phyloP scores from a whole-genome alignment of 2,329 filamentous ascomycete species.

The Penicillium sumatraense region DNA sequence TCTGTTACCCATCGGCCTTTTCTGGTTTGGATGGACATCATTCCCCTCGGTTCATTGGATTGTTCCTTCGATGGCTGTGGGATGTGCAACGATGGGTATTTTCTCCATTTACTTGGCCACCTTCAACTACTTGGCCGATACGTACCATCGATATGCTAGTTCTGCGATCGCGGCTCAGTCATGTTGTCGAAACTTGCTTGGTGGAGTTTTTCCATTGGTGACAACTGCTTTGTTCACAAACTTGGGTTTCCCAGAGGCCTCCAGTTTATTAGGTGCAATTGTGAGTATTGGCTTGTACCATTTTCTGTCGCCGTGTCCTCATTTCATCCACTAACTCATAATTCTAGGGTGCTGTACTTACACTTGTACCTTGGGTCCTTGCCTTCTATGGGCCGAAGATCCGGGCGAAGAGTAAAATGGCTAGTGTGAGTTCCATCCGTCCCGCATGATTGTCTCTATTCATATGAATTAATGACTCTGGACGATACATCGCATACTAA shows the following conservation, averaged over 20 bases:
- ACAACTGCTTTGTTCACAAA: constrained; percentile 73
- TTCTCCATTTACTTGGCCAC: constrained; percentile 84
- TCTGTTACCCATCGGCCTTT: constrained; percentile 77
- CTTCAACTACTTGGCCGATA: constrained; percentile 92
- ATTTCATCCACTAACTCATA: constrained; percentile 4
- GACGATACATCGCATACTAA: no score
- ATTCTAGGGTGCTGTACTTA: constrained; percentile 64
- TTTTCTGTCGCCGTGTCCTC: constrained; percentile 3
- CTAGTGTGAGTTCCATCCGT: constrained; percentile 55
- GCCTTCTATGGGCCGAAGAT: constrained; percentile 79
- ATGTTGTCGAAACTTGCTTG: constrained; percentile 83
- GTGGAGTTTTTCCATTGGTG: constrained; percentile 79
- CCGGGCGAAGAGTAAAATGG: constrained; percentile 75
- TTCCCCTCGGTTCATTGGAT: constrained; percentile 70
- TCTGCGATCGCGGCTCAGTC: constrained; percentile 85
- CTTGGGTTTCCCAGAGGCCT: constrained; percentile 72
- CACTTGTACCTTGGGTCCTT: constrained; percentile 84
- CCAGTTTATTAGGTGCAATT: constrained; percentile 76
- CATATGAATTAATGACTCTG: background rate
- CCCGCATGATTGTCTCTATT: background rate
- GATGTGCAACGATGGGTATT: constrained; percentile 80
- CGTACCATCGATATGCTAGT: constrained; percentile 81
- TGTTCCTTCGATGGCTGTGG: constrained; percentile 70
- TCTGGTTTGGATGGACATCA: constrained; percentile 78
- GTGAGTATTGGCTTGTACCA: constrained; percentile 42